These are phyloP conservation scores for Penicillium subrubescens DNA, from an alignment of 495 filamentous ascomycete genomes.

Conservation along the genomic window DNA sequence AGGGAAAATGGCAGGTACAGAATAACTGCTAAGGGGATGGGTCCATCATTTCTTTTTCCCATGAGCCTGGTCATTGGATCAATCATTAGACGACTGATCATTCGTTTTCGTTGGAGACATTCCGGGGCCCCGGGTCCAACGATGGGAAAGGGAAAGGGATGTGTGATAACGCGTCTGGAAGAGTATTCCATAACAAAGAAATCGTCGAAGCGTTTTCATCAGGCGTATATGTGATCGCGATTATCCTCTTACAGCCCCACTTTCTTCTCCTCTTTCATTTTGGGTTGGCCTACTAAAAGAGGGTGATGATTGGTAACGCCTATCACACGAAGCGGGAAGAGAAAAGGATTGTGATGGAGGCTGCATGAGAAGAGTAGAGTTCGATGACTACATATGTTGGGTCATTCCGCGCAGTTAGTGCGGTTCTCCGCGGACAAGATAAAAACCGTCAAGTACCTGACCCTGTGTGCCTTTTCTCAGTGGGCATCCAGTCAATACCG, in stretches of 20 bases:
- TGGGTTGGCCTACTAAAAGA: background rate
- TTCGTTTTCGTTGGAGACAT: constrained; percentile 9
- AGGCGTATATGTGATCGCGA: background rate
- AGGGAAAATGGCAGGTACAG: background rate
- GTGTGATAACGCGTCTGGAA: background rate
- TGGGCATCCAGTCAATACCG: background rate
- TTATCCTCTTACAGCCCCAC: background rate
- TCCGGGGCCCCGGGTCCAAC: background rate
- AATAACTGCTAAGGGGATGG: background rate
- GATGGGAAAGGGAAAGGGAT: background rate
- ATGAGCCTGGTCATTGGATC: constrained; percentile 16
- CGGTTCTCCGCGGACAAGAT: background rate
- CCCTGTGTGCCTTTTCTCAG: background rate
- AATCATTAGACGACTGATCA: background rate
- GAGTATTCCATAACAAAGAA: background rate
- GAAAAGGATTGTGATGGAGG: constrained; percentile 17
- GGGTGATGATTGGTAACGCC: background rate
- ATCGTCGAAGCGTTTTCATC: background rate
- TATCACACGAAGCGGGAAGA: constrained; percentile 2
- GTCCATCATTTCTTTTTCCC: constrained; percentile 5
- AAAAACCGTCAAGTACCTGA: background rate
- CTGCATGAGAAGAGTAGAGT: constrained; percentile 10
- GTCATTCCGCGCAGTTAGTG: background rate
- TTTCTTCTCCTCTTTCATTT: background rate
- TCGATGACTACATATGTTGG: background rate